Evolutionary conservation across 345 rosid species (phyloP).

Genomic region (Arabidopsis arenosa): DNA sequence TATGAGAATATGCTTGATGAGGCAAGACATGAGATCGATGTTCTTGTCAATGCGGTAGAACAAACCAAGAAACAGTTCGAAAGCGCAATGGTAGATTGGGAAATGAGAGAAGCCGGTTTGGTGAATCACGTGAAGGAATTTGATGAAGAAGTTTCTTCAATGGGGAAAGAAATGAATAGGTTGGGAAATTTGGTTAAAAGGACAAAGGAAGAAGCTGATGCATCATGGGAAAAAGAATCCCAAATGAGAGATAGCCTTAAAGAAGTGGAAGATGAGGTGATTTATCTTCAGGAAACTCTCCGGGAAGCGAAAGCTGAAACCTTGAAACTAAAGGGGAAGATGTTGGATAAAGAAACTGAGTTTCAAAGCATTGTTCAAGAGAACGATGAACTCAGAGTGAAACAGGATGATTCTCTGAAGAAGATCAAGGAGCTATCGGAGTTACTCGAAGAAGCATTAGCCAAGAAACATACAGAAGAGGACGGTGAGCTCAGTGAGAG

Average conservation of each 20-base stretch:
- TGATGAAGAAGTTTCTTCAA: constrained; percentile 67
- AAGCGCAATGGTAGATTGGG: constrained; percentile 76
- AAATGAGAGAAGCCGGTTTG: constrained; percentile 70
- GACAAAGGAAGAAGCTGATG: constrained; percentile 75
- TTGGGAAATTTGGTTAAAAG: constrained; percentile 64
- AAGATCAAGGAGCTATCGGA: constrained; percentile 75
- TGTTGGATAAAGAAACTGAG: constrained; percentile 81
- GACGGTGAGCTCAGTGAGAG: constrained; percentile 75
- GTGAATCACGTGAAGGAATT: constrained; percentile 61
- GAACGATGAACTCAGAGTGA: constrained; percentile 68
- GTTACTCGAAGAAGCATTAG: constrained; percentile 79
- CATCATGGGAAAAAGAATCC: constrained; percentile 71
- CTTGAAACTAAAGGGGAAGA: constrained; percentile 67
- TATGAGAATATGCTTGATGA: constrained; percentile 75
- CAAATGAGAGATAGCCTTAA: constrained; percentile 69
- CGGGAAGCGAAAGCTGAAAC: constrained; percentile 63
- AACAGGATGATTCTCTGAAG: constrained; percentile 57
- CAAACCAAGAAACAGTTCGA: constrained; percentile 61
- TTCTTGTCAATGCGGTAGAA: constrained; percentile 52
- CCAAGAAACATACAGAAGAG: constrained; percentile 59
- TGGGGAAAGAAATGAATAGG: constrained; percentile 74
- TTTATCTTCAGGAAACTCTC: constrained; percentile 76
- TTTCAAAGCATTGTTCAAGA: constrained; percentile 69
- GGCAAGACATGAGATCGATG: constrained; percentile 70
- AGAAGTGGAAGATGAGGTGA: constrained; percentile 85